A percentile compares a stretch with the other conserved stretches of the same genome.
Conservation (phyloP, 2,329 filamentous ascomycete species). For the Fusarium tupiense region DNA sequence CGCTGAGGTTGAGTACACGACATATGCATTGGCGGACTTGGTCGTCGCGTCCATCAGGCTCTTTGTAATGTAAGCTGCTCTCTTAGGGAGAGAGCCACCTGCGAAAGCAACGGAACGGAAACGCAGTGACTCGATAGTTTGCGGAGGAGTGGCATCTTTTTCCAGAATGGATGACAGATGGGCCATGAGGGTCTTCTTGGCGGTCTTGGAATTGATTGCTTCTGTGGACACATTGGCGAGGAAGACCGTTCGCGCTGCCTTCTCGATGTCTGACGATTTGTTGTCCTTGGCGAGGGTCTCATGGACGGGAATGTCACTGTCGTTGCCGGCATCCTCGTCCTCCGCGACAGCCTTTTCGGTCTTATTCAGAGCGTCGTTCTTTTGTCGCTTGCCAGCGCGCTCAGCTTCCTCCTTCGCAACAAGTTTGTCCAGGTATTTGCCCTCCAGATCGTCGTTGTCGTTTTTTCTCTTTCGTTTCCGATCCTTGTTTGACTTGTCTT, state of each 20-base stretch:
- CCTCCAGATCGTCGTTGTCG: constrained; percentile 76
- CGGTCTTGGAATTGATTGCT: constrained; percentile 83
- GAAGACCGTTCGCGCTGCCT: constrained; percentile 90
- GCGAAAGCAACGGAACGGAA: constrained; percentile 94
- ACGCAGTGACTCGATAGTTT: constrained; percentile 88
- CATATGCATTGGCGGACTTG: constrained; percentile 93
- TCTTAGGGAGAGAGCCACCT: constrained; percentile 81
- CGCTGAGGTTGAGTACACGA: constrained; percentile 79
- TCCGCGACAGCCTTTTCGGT: constrained; percentile 50
- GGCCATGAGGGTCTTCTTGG: constrained; percentile 78
- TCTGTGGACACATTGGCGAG: constrained; percentile 87
- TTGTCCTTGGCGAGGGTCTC: constrained; percentile 65
- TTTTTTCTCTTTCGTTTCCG: constrained; percentile 74
- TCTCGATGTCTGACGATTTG: constrained; percentile 75
- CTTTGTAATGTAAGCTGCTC: constrained; percentile 92
- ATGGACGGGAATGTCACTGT: constrained; percentile 61
- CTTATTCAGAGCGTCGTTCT: constrained; percentile 46
- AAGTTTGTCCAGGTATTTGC: constrained; percentile 74
- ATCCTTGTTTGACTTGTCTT: constrained; percentile 53
- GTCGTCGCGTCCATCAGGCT: constrained; percentile 91
- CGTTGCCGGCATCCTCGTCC: constrained; percentile 57
- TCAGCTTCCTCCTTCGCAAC: constrained; percentile 68
- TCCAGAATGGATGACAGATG: constrained; percentile 82
- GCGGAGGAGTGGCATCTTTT: constrained; percentile 60
- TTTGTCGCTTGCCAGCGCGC: constrained; percentile 65